Base-by-base conservation (phyloP, 2,329 filamentous ascomycete species). In the Fonsecaea monophora region DNA sequence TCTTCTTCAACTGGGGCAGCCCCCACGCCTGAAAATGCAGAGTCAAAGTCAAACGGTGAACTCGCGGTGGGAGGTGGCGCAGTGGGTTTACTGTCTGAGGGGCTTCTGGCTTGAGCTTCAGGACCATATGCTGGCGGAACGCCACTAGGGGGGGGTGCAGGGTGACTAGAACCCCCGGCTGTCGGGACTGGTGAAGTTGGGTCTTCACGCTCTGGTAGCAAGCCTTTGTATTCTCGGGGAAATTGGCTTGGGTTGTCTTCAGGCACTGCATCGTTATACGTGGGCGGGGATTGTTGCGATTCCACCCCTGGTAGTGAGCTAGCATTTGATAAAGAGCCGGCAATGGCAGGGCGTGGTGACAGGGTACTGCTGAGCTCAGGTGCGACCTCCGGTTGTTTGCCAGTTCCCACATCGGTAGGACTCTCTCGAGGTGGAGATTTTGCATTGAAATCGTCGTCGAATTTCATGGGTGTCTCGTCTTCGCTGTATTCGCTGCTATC, bases 381-480 rank as follows among this genome's bases (percentile, higher is more conserved):
- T 68, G 79, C 68, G 70, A 74, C 71, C 69, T 77, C 75, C 67
- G 75, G 78, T 72, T 74, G 76, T 67, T 71, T 78, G 70, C 74
- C 81, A 67, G 75, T 75, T 67, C 74, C 75, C 37, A 70, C 74
- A 67, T 73, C 63, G 25, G 21, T 25, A 21, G 75, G 64, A 45
- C 71, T 60, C 53, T 73, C 73, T 15, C 77, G 75, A 4, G 74
- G 73, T 1, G 83, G 78, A 53, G 81, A 84, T 35, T 86, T 85
- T 13, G 91, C 88, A 0, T 91, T 89, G 76, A 98, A 98, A 77
- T 97, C 90, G 75, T 99, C 95, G 58, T 96, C 94, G 75, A 98
- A 98, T 0, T 94, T 92, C 73, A 80, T 66, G 35, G 74, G 75
- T 6, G 73, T 81, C 50, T 92, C 92, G 57, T 87, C 86, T 56